Evolutionary conservation across 73 alveolate species (phyloP).

Genomic region (Uronychia binucleata): DNA sequence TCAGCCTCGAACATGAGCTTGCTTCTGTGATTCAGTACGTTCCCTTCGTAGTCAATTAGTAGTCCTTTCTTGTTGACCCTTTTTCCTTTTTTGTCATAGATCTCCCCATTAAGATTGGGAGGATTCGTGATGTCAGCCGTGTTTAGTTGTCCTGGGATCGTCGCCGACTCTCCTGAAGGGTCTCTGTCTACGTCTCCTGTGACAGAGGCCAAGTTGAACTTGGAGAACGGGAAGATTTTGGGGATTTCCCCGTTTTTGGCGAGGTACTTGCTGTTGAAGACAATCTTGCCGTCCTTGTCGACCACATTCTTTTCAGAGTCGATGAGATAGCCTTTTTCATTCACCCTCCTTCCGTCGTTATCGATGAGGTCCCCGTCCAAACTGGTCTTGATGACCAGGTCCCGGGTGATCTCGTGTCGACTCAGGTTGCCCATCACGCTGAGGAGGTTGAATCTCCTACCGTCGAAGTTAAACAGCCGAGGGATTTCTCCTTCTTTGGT

Average conservation of each 20-base stretch:
- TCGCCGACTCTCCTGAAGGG: slow-evolving; percentile 40
- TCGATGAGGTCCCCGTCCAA: slow-evolving; percentile 13
- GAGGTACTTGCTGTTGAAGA: slow-evolving; percentile 21
- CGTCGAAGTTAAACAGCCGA: slow-evolving; percentile 31
- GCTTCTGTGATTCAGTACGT: slow-evolving; percentile 22
- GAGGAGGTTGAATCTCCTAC: slow-evolving; percentile 26
- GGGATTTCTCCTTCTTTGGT: slow-evolving; percentile 47
- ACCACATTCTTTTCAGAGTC: slow-evolving; percentile 21
- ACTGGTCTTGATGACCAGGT: not conserved
- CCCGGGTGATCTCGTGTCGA: not conserved
- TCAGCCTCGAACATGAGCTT: slow-evolving; percentile 29
- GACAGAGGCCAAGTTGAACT: slow-evolving; percentile 30
- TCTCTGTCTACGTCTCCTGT: slow-evolving; percentile 36
- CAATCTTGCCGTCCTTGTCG: slow-evolving; percentile 37
- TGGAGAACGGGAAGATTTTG: slow-evolving; percentile 48
- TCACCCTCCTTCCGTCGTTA: slow-evolving; percentile 27
- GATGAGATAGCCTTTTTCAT: slow-evolving; percentile 29
- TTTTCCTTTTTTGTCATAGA: slow-evolving; percentile 28
- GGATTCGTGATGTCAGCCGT: no score
- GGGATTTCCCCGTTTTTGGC: slow-evolving; percentile 23
- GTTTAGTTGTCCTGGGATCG: no score
- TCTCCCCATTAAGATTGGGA: slow-evolving; percentile 4
- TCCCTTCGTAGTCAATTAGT: slow-evolving; percentile 18
- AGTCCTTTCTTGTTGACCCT: slow-evolving; percentile 25
- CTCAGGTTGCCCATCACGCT: slow-evolving; percentile 29